Evolutionary conservation across 805 yeast species (phyloP).

Genomic region (Cephaloascus fragrans): DNA sequence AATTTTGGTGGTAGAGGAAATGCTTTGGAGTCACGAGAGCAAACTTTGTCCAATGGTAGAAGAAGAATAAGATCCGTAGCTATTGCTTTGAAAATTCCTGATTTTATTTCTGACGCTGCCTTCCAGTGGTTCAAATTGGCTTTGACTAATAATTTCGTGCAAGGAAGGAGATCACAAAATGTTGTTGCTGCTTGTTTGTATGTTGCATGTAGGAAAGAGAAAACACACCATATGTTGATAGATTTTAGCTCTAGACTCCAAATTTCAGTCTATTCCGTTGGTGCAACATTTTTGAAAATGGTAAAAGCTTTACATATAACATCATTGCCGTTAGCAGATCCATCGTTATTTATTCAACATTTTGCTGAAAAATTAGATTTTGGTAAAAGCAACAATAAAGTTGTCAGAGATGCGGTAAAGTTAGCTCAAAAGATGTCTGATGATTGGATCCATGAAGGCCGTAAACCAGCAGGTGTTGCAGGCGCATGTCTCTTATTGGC

Average conservation of each 20-base stretch:
- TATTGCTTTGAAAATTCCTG: slow-evolving; percentile 68
- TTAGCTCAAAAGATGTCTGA: slow-evolving; percentile 85
- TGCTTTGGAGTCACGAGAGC: slow-evolving; percentile 80
- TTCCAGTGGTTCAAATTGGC: slow-evolving; percentile 86
- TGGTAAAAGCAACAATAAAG: slow-evolving; percentile 63
- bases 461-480: slow-evolving; percentile 97
- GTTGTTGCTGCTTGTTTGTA: slow-evolving; percentile 93
- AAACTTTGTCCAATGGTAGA: slow-evolving; percentile 78
- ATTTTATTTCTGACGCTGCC: slow-evolving; percentile 78
- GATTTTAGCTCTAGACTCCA: slow-evolving; percentile 88
- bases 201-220: slow-evolving; percentile 85
- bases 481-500: slow-evolving; percentile 93
- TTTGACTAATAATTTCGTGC: slow-evolving; percentile 80
- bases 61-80: slow-evolving; percentile 76
- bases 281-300: slow-evolving; percentile 90
- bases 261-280: slow-evolving; percentile 87
- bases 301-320: slow-evolving; percentile 78
- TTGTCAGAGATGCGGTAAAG: slow-evolving; percentile 78
- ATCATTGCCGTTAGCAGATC: slow-evolving; percentile 82
- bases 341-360: slow-evolving; percentile 86
- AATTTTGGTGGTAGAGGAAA: slow-evolving; percentile 57
- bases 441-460: slow-evolving; percentile 95
- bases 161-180: slow-evolving; percentile 93
- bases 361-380: slow-evolving; percentile 83
- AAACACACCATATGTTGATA: slow-evolving; percentile 90